Conservation (phyloP, 2,329 filamentous ascomycete genomes). For the Fusarium bactridioides region DNA sequence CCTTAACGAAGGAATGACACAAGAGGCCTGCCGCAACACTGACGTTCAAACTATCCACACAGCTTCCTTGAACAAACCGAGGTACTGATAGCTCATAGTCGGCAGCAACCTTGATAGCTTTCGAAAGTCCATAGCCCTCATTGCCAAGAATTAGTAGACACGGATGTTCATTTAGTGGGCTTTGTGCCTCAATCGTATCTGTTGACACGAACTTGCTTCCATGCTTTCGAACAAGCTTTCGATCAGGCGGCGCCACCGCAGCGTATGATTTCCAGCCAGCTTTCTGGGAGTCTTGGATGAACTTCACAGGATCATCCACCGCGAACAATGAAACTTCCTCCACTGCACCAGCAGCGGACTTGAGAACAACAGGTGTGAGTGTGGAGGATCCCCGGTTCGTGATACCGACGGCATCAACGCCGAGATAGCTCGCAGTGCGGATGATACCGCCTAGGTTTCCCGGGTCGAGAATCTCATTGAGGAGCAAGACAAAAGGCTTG, state of each 20-base stretch:
- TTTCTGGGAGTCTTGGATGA: slow-evolving; percentile 71
- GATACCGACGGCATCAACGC: slow-evolving; percentile 82
- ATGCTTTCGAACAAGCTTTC: slow-evolving; percentile 46
- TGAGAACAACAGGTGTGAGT: slow-evolving; percentile 79
- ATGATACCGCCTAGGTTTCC: slow-evolving; percentile 92
- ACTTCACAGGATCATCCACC: slow-evolving; percentile 71
- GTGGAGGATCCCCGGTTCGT: slow-evolving; percentile 77
- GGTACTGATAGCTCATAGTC: slow-evolving; percentile 74
- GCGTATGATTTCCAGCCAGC: slow-evolving; percentile 87
- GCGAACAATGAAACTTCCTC: slow-evolving; percentile 81
- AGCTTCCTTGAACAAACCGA: slow-evolving; percentile 59
- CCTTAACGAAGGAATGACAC: slow-evolving; percentile 71
- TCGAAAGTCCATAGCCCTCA: slow-evolving; percentile 78
- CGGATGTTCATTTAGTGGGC: slow-evolving; percentile 67
- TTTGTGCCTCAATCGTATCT: slow-evolving; percentile 56
- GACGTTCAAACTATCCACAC: slow-evolving; percentile 91
- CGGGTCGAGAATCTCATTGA: slow-evolving; percentile 83
- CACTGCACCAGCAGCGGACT: slow-evolving; percentile 86
- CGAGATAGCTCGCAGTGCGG: slow-evolving; percentile 89
- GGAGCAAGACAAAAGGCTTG: slow-evolving; percentile 75
- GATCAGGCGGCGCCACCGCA: slow-evolving; percentile 63
- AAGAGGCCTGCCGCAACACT: slow-evolving; percentile 85
- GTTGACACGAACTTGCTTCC: slow-evolving; percentile 58
- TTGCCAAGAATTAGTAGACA: slow-evolving; percentile 84
- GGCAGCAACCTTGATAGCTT: slow-evolving; percentile 69